A percentile compares a stretch with the other conserved stretches of the same genome.
Evolutionary conservation across 1,284 basidiomycete species (phyloP).

Genomic region (Melampsora occidentalis): DNA sequence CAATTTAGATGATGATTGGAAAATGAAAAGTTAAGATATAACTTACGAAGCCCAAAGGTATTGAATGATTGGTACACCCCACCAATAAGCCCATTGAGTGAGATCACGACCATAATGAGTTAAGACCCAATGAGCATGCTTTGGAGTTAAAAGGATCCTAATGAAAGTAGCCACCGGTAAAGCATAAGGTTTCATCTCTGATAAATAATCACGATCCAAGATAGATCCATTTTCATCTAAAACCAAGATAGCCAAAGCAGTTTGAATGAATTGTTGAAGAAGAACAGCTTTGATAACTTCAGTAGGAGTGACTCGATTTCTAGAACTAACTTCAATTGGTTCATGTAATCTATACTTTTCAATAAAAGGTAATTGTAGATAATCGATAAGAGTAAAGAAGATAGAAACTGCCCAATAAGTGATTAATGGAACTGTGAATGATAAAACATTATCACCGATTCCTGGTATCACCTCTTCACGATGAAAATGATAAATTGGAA

Average conservation of each 20-base stretch:
- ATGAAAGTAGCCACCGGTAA: constrained; percentile 7
- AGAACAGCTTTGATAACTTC: constrained; percentile 76
- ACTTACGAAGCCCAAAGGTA: constrained; percentile 80
- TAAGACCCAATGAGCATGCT: constrained; percentile 53
- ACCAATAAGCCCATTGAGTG: constrained; percentile 84
- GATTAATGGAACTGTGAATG: constrained; percentile 71
- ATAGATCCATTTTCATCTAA: constrained; percentile 61
- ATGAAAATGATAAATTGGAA: constrained; percentile 59
- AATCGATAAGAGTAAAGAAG: constrained; percentile 77
- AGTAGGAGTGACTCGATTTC: constrained; percentile 70
- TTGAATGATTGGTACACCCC: constrained; percentile 76
- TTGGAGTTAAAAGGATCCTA: constrained; percentile 29
- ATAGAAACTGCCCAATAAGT: constrained; percentile 84
- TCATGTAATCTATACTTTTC: constrained; percentile 86
- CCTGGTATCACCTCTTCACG: constrained; percentile 62
- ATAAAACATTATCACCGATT: constrained; percentile 70
- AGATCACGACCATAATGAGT: constrained; percentile 59
- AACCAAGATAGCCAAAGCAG: constrained; percentile 68
- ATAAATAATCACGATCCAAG: constrained; percentile 61
- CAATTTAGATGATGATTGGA: not conserved
- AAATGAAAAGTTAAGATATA: constrained; percentile 3
- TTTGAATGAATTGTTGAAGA: constrained; percentile 82
- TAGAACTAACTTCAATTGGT: constrained; percentile 70
- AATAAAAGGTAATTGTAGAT: constrained; percentile 67
- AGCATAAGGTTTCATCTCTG: constrained; percentile 46